phyloP scores from a whole-genome alignment of 371 early-diverging fungal species.

The Encephalitozoon romaleae region DNA sequence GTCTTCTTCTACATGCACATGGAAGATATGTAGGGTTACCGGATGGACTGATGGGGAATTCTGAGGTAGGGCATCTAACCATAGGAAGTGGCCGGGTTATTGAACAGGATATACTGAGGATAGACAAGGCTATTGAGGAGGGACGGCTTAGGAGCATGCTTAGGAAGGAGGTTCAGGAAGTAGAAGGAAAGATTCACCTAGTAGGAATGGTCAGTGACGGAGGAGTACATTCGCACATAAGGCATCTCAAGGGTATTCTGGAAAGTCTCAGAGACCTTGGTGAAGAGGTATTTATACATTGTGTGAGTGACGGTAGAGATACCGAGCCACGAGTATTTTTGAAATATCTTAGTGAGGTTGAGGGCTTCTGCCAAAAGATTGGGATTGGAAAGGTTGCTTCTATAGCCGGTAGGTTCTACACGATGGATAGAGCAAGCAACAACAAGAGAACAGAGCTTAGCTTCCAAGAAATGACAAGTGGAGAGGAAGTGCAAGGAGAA shows the following conservation, averaged over 20 bases:
- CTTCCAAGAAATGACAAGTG: constrained; percentile 76
- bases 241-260: constrained; percentile 71
- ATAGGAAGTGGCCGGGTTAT: constrained; percentile 96
- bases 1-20: constrained; percentile 72
- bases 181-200: constrained; percentile 70
- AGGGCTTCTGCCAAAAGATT: constrained; percentile 43
- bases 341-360: constrained; percentile 57
- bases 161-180: constrained; percentile 39
- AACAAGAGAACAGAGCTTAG: constrained; percentile 89
- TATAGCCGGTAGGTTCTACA: constrained; percentile 89
- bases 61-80: constrained; percentile 97
- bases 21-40: constrained; percentile 91
- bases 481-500: neutral
- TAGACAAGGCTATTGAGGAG: constrained; percentile 39
- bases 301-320: constrained; percentile 95
- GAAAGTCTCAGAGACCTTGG: constrained; percentile 71
- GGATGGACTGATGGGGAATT: constrained; percentile 95
- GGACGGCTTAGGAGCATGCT: constrained; percentile 6
- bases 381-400: constrained; percentile 77
- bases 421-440: constrained; percentile 99
- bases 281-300: constrained; percentile 81
- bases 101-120: constrained; percentile 69
- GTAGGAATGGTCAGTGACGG: constrained; percentile 88
- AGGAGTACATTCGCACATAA: constrained; percentile 93
- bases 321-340: constrained; percentile 73